Evolutionary conservation across 2,329 filamentous ascomycete genomes (phyloP), one percentile per base, ranked within the genome.

Genomic region (Exophiala phaeomuriformis): DNA sequence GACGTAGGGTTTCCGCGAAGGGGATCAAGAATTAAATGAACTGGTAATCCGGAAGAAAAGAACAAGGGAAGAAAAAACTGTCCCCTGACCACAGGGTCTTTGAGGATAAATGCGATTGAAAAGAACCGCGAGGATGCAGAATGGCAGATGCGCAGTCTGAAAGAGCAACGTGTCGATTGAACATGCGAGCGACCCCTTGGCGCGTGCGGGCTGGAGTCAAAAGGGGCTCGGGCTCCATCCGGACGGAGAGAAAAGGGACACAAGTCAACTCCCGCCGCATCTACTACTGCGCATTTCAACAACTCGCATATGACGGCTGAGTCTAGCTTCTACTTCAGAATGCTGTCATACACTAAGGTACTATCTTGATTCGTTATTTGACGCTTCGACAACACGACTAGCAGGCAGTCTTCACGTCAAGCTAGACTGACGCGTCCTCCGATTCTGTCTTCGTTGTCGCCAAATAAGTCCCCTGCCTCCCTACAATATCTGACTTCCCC

Each of bases 391-490:
- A n/a, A 28, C 30, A 12, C 31, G 19, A 19, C 32, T 35, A 31
- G 12, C 41, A 49, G 45, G 12, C 28, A 31, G 30, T n/a, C 2
- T 31, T 45, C 29, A 29, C 10, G 12, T 60, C 51, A 62, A 37
- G 54, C 58, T 37, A 62, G 40, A 53, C 52, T 61, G 43, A 62
- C 55, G 45, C 51, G 54, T 47, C 56, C 52, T 29, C 49, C 55
- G 31, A 31, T 35, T 6, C 35, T 44, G 40, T 58, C 60, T 12
- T 57, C 61, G 44, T 63, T 61, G 8, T 86, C 86, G 19, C 89
- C 88, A 75, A 96, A 95, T 46, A 97, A 72, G 70, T 88, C 84
- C 4, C 88, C 90, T 2, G 91, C 91, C 70, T 97, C 91, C 56
- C 93, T 83, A 69, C 91, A 97, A 72, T 95, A 96, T 44, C 86